Base-by-base conservation (phyloP, 441 rosid species). In the Adansonia gregorii region DNA sequence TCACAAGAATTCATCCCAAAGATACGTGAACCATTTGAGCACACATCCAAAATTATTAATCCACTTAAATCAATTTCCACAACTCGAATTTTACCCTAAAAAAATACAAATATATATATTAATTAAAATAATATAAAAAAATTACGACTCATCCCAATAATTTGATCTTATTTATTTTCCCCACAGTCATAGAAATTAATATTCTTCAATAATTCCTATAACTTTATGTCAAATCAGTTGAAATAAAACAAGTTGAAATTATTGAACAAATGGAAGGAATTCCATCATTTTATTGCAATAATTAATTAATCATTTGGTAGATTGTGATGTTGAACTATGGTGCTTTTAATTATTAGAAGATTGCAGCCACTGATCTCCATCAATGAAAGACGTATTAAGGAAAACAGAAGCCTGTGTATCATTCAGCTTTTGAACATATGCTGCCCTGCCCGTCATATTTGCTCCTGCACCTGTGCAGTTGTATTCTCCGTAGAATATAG, bases 301-400 rank as follows among this genome's bases (percentile, higher is more conserved):
- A 12, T 20, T 67, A 20, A 49, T 51, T 39, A 35, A 8, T 9
- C 52, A 52, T 15, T 31, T 39, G 15, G 59, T 6, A 14, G 39
- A 24, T 69, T n/a, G 24, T 48, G 31, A 11, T 14, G 27, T 67
- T 20, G 56, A 12, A 0, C 8, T 24, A 69, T 14, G 73, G 27
- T 63, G 6, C 6, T 11, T 55, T 31, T 52, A 72, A 55, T 1
- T n/a, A 51, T 35, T 61, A 51, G 41, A 83, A 69, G 86, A 43
- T 61, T 79, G 90, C 68, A 95, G 51, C 98, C 99, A 95, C 65
- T 88, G 93, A 78, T 94, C 93, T 6, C 89, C 95, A 73, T 95
- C 97, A 52, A 94, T 83, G 69, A 82, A 93, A 27, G 95, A 81
- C 0, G 73, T 15, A 69, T 86, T 83, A 6, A 91, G 86, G 72